Conservation (phyloP, 768 basidiomycete genomes). For the Lactifluus subvellereus region DNA sequence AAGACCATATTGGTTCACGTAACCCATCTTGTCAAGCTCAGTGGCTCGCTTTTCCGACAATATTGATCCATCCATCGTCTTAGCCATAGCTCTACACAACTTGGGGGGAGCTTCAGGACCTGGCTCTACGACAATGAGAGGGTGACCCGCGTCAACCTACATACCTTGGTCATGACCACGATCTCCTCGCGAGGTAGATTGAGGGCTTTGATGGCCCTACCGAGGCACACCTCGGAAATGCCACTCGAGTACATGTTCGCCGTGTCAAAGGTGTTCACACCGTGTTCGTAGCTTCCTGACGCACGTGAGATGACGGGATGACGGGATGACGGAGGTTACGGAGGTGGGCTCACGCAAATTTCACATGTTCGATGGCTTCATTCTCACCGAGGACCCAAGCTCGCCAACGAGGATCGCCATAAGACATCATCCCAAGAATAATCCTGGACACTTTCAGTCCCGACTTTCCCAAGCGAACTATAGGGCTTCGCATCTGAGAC, state of each 20-base stretch:
- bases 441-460: slow-evolving; percentile 61
- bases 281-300: slow-evolving; percentile 44
- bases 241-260: slow-evolving; percentile 38
- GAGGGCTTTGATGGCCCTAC: slow-evolving; percentile 37
- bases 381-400: slow-evolving; percentile 33
- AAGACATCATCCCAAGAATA: slow-evolving; percentile 61
- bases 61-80: neutral
- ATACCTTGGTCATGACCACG: slow-evolving; percentile 41
- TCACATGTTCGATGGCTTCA: slow-evolving; percentile 24
- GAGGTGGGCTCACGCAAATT: slow-evolving; percentile 25
- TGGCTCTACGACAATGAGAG: neutral
- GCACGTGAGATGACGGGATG: slow-evolving; percentile 19
- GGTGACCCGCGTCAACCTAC: neutral
- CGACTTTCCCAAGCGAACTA: slow-evolving; percentile 38
- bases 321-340: slow-evolving; percentile 5
- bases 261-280: slow-evolving; percentile 59
- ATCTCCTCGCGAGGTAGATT: slow-evolving; percentile 37
- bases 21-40: slow-evolving; percentile 28
- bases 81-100: slow-evolving; percentile 4
- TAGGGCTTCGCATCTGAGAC: neutral
- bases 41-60: neutral
- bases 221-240: slow-evolving; percentile 34
- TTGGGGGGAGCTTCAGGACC: neutral
- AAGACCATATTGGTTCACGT: slow-evolving; percentile 35
- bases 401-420: slow-evolving; percentile 35